Base-by-base conservation (phyloP, 495 filamentous ascomycete genomes). In the Aspergillus wentii region DNA sequence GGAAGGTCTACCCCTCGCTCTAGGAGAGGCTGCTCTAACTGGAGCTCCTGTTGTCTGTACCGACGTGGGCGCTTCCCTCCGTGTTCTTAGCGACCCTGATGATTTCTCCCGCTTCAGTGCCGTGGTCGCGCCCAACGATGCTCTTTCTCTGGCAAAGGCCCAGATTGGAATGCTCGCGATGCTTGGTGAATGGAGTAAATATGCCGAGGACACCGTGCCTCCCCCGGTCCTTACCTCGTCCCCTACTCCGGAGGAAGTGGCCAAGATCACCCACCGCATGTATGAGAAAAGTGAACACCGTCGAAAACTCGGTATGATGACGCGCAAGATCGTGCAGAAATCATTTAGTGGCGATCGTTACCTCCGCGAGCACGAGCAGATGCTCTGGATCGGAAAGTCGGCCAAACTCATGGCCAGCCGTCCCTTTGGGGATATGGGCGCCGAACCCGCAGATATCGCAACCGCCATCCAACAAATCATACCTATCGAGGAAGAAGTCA, bases 291-390 rank as follows among this genome's bases (percentile, higher is more conserved):
- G 55, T 5, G 64, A 74, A 11, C 68, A 78, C 33, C 66, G 79
- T 18, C 68, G 73, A 34, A 67, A 69, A 26, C 64, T 83, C 9
- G 79, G 79, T 23, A 75, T 83, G 78, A 68, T 70, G 49, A 75
- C 72, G 0, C 61, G 79, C 14, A 57, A 68, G 19, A 79, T 79
- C 40, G 79, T 82, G 4, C 72, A 78, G 34, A 75, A 74, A 37
- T 74, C 68, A 9, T 83, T 84, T 56, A 72, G 70, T 20, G 73
- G 73, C 3, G 75, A 80, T 29, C 64, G 80, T 0, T 84, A 83
- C 43, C 68, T 83, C 10, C 69, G 79, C 17, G 79, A 83, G 51
- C 79, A 83, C 49, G 79, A 83, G 52, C 79, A 83, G 52, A 81
- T 81, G 78, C 71, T 80, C 15, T 82, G 78, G 78, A 72, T 80